Evolutionary conservation across 805 yeast species (phyloP), one percentile per base, ranked within the genome.

Genomic region (Candida ponderosae): DNA sequence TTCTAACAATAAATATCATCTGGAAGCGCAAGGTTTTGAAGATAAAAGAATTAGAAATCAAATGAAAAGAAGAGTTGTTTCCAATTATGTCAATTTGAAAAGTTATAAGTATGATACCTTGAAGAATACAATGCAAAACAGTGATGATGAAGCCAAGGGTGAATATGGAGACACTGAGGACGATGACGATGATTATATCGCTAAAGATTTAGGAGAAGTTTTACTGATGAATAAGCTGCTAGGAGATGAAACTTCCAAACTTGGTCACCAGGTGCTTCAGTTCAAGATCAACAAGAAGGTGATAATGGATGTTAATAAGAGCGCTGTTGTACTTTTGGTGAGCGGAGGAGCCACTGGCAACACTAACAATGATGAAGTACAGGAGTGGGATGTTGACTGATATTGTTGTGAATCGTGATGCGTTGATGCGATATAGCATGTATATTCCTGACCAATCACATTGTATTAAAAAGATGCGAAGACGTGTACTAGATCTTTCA

Each of bases 1-100:
- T 16, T 16, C 8, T 18, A 16, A 6, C 18, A 14, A 2, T 18
- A n/a, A 21, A 16, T 16, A 21, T n/a, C n/a, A n/a, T n/a, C n/a
- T n/a, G n/a, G 11, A 13, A 8, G 20, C n/a, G 17, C 29, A 35
- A 29, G 13, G 17, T 16, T 15, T 19, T 18, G 24, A 16, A 18
- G 27, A 11, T 21, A 17, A n/a, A 21, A 7, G 7, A n/a, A 31
- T 5, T n/a, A 30, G 23, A 29, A 20, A 15, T 32, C 29, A 17
- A 38, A 37, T 31, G 3, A 24, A 24, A n/a, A 6, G 28, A 24
- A 45, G 53, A 27, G 33, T 36, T 4, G 14, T 44, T 1, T 47
- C 52, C 15, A 47, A 46, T 21, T 31, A 21, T 20, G 42, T 47
- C 18, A 32, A 36, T 15, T 36, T 47, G 29, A 43, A 42, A 36